phyloP scores from a whole-genome alignment of 257 asterid genomes.

The Solanum peruvianum region DNA sequence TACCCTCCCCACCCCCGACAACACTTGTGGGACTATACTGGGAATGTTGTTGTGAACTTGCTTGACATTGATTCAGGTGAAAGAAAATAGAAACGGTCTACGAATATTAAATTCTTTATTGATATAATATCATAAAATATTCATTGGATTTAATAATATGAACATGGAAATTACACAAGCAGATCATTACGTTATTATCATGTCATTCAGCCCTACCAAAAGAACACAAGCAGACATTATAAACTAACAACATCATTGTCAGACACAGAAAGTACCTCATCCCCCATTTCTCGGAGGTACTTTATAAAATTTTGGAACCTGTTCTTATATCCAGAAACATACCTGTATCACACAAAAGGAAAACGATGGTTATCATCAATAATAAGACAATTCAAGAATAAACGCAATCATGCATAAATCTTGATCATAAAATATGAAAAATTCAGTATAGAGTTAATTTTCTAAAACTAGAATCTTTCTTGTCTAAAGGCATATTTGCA shows the following conservation, averaged over 20 bases:
- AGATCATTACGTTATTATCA: neutral
- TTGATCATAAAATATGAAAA: neutral
- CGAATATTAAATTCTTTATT: neutral
- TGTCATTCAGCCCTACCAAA: neutral
- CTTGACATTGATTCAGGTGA: neutral
- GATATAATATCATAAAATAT: neutral
- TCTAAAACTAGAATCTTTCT: neutral
- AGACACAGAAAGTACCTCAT: conserved; percentile 52
- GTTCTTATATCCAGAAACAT: conserved; percentile 91
- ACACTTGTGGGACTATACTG: neutral
- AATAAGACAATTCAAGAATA: neutral
- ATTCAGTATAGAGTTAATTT: neutral
- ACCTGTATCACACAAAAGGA: conserved; percentile 41
- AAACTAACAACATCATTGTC: neutral
- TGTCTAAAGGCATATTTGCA: neutral
- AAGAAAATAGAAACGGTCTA: neutral
- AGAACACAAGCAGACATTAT: neutral
- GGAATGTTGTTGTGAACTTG: neutral
- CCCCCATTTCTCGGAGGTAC: conserved; percentile 97
- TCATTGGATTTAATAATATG: neutral
- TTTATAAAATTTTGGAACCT: conserved; percentile 95
- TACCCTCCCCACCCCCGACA: neutral
- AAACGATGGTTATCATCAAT: neutral
- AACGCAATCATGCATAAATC: neutral
- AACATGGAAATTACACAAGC: neutral